phyloP scores from a whole-genome alignment of 345 rosid genomes.

The Linum lewisii region DNA sequence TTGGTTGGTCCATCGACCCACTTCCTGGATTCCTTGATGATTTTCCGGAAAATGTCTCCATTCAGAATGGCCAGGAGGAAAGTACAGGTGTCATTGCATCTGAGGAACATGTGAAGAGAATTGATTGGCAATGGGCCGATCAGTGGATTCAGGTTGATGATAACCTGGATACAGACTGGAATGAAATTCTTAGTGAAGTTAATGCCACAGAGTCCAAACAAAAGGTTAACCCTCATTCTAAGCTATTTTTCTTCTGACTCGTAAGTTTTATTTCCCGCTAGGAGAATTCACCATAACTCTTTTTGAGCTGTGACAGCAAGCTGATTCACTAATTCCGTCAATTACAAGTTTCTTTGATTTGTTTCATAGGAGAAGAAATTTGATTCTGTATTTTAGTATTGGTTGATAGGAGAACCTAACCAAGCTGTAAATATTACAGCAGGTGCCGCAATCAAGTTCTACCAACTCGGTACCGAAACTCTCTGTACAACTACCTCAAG shows the following conservation, averaged over 20 bases:
- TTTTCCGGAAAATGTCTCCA: slow-evolving; percentile 32
- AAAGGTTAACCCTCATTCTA: slow-evolving; percentile 37
- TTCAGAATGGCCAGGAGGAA: slow-evolving; percentile 35
- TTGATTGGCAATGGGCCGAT: slow-evolving; percentile 66
- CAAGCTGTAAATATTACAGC: slow-evolving; percentile 15
- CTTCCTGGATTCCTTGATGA: slow-evolving; percentile 42
- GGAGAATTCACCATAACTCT: too few species aligned
- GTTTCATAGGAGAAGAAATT: slow-evolving; percentile 31
- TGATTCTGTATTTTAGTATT: neutral
- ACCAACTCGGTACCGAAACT: neutral
- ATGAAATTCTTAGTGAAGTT: slow-evolving; percentile 49
- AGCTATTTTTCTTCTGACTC: slow-evolving; percentile 17
- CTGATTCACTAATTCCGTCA: neutral
- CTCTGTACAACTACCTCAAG: neutral
- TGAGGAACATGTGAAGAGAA: slow-evolving; percentile 34
- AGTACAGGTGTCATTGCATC: slow-evolving; percentile 29
- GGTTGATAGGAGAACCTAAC: neutral
- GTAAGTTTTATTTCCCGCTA: too few species aligned
- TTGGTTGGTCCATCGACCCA: slow-evolving; percentile 47
- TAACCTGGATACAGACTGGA: slow-evolving; percentile 54
- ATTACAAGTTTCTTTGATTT: slow-evolving; percentile 2
- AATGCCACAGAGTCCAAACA: slow-evolving; percentile 29
- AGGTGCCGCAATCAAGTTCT: slow-evolving; percentile 41
- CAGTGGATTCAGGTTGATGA: slow-evolving; percentile 54
- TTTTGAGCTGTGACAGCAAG: too few species aligned